Percentiles rank a stretch among this genome's conserved stretches.
phyloP scores from a whole-genome alignment of 306 rosid genomes.

The Inga leiocalycina region DNA sequence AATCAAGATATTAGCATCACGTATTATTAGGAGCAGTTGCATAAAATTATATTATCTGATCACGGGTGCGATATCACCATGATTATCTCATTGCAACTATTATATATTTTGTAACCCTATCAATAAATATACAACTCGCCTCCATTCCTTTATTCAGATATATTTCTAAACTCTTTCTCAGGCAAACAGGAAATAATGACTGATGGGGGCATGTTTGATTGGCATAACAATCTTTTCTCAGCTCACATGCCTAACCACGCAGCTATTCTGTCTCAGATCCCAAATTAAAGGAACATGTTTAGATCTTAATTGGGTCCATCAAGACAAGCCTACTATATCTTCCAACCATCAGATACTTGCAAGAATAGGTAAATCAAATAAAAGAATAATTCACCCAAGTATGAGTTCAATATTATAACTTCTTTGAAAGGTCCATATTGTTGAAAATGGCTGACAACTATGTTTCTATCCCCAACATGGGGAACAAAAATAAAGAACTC shows the following conservation, averaged over 20 bases:
- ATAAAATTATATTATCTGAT: no score
- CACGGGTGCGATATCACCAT: no score
- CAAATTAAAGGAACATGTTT: not conserved
- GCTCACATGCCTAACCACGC: not conserved
- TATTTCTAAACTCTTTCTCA: not conserved
- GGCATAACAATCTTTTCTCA: conserved; percentile 19
- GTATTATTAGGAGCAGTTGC: no score
- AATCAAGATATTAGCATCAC: no score
- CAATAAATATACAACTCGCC: no score
- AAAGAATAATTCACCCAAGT: not conserved
- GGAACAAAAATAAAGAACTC: conserved; percentile 45
- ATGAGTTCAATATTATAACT: conserved; percentile 6
- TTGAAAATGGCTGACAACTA: conserved; percentile 2
- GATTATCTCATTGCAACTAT: no score
- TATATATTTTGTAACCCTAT: no score
- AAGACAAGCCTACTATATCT: conserved; percentile 13
- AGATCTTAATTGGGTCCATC: conserved; percentile 2
- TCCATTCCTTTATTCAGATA: no score
- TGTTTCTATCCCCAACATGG: not conserved
- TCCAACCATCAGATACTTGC: not conserved
- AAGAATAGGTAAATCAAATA: not conserved
- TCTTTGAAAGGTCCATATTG: conserved; percentile 6
- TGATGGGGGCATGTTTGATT: not conserved
- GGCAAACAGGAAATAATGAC: not conserved
- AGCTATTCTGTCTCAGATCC: conserved; percentile 11